Percentiles rank a stretch among this genome's conserved stretches.
phyloP scores from a whole-genome alignment of 352 stramenopile species.

The Phytophthora brassicae region DNA sequence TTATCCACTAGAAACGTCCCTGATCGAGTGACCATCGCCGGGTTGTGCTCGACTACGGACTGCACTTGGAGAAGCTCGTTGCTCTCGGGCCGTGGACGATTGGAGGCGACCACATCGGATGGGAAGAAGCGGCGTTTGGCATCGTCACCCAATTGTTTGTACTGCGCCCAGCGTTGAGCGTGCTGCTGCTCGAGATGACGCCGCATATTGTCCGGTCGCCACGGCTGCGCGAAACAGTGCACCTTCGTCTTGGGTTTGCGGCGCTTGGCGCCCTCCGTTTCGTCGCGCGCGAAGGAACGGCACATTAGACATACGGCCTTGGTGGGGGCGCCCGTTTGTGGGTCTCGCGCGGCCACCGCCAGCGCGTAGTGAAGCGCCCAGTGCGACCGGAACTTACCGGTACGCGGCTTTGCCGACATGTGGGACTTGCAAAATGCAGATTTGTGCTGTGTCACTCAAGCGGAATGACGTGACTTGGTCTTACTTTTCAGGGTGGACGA shows the following conservation, averaged over 20 bases:
- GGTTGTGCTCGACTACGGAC: constrained; percentile 1
- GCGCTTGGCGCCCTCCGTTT: constrained; percentile 22
- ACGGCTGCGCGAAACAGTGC: constrained; percentile 28
- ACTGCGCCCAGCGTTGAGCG: constrained; percentile 19
- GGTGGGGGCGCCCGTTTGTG: constrained; percentile 2
- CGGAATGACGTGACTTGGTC: no score
- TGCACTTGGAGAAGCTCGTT: neutral
- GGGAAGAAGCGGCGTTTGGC: constrained; percentile 29
- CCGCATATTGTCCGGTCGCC: constrained; percentile 37
- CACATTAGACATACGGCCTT: constrained; percentile 29
- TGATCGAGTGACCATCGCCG: neutral
- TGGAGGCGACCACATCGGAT: constrained; percentile 11
- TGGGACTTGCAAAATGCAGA: no score
- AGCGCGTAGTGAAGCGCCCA: constrained; percentile 27
- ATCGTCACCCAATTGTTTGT: constrained; percentile 17
- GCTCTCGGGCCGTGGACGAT: neutral
- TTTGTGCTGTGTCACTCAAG: no score
- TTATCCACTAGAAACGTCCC: constrained; percentile 18
- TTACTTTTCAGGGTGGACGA: no score
- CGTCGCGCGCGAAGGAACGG: constrained; percentile 21
- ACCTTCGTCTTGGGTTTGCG: constrained; percentile 29
- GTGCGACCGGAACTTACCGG: constrained; percentile 18
- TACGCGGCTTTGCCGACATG: no score
- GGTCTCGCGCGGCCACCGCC: constrained; percentile 17
- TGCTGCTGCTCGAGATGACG: constrained; percentile 34